Percentiles rank a stretch among this genome's conserved stretches.
Conservation (phyloP, 202 grass and related monocot species). For the Zoysia matrella region DNA sequence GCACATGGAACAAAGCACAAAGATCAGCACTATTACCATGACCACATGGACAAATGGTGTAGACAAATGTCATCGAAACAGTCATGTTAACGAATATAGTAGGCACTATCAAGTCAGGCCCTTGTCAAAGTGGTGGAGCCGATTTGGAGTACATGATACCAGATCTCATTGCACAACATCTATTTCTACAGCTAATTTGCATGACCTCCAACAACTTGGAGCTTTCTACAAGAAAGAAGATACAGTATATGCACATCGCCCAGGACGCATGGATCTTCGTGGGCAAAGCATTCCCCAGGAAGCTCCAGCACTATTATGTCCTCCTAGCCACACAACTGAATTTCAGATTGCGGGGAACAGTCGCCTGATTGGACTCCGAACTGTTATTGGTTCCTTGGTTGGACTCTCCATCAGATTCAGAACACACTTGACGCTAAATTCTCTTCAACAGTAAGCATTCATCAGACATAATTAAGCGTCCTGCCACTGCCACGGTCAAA, state of each 20-base stretch:
- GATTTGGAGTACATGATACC: constrained; percentile 8
- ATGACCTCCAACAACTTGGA: constrained; percentile 10
- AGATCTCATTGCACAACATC: constrained; percentile 36
- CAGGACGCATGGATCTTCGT: neutral
- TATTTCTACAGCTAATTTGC: neutral
- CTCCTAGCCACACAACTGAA: constrained; percentile 2
- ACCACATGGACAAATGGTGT: too few relatives aligned
- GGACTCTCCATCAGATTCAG: constrained; percentile 7
- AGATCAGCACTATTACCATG: neutral
- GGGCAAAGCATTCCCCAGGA: constrained; percentile 33
- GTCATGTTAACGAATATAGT: neutral
- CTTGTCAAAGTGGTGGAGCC: constrained; percentile 35
- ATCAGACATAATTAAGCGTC: neutral
- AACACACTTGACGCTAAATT: neutral
- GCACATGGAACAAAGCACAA: constrained; percentile 26
- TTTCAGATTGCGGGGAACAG: neutral
- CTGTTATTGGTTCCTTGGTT: constrained; percentile 4
- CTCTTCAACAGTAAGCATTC: neutral
- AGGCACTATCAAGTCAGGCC: constrained; percentile 30
- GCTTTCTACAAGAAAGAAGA: constrained; percentile 28
- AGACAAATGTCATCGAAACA: constrained; percentile 18
- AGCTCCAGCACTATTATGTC: constrained; percentile 31
- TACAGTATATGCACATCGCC: constrained; percentile 35
- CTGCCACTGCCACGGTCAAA: neutral
- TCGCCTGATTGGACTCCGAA: constrained; percentile 1